Base-by-base conservation (phyloP, 225 moss, liverwort and hornwort genomes). In the Lunularia cruciata region DNA sequence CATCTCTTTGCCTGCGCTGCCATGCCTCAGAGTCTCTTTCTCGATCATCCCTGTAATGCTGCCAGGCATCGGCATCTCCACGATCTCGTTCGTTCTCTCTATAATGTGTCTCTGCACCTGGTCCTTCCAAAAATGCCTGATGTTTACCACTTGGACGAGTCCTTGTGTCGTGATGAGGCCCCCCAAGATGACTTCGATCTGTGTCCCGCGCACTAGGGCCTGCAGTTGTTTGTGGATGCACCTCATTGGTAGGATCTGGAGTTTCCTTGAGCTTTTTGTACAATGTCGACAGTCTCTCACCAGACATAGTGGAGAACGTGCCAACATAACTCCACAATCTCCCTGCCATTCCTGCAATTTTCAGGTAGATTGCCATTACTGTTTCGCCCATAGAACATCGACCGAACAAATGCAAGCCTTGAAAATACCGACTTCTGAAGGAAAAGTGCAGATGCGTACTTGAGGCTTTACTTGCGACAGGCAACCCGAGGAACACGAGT, bases 251-350 rank as follows among this genome's bases (percentile, higher is more conserved):
- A 20, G 60, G 47, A 77, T 78, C 81, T 72, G 84, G 58, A 74
- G 48, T 81, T 86, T 77, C 77, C 59, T 79, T 79, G 10, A 84
- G 75, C 70, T 81, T 98, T 85, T 88, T 93, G 30, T 98, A 93
- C 56, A 98, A 85, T 76, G 89, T 93, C 9, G 93, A 83, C 10
- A 98, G 78, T 32, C 89, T 86, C 51, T 79, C 84, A 43, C 98
- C 98, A 66, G 89, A 74, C 74, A 98, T 76, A 53, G 87, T 91
- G 56, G 98, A 98, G 74, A 91, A 98, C 6, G 91, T 93, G 7
- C 93, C 86, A 19, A 98, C 89, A 51, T 98, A 98, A 74, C 89
- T 91, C 98, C 98, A 98, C n/a, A 98, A 80, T 68, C 98, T 87
- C 5, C 86, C 89, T 59, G 89, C 89, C 93, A 91, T 98, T 76